Percentiles rank a stretch among this genome's conserved stretches.
Conservation (phyloP, 139 green algal species). For the Coccomyxa sp. region DNA sequence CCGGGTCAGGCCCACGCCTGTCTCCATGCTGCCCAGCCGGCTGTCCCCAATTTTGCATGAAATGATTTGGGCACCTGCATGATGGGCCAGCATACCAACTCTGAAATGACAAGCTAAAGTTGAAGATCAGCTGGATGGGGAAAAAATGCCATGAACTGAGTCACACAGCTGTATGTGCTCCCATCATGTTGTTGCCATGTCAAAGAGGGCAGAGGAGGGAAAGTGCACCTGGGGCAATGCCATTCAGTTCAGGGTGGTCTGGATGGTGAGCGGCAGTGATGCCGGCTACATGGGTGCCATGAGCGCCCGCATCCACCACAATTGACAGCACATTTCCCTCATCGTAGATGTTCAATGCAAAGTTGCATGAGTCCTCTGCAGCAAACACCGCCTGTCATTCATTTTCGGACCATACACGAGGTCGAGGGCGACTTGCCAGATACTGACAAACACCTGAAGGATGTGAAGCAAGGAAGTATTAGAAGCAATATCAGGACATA, state of each 20-base stretch:
- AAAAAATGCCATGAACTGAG: no score
- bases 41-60: constrained; percentile 93
- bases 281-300: constrained; percentile 88
- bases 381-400: constrained; percentile 16
- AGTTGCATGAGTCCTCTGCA: constrained; percentile 74
- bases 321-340: constrained; percentile 67
- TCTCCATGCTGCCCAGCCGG: constrained; percentile 82
- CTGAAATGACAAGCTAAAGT: background rate
- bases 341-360: constrained; percentile 79
- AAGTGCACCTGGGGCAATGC: constrained; percentile 67
- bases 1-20: constrained; percentile 61
- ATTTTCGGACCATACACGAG: constrained; percentile 19
- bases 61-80: constrained; percentile 78
- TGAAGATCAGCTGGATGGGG: background rate
- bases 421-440: no score
- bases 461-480: no score
- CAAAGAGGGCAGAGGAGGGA: no score
- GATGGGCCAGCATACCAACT: background rate
- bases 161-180: no score
- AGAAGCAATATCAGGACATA: background rate
- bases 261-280: constrained; percentile 83
- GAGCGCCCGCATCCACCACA: constrained; percentile 75
- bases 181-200: no score
- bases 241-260: constrained; percentile 73
- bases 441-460: no score